phyloP scores from a whole-genome alignment of 2,329 filamentous ascomycete genomes.

The Hypoxylon sp. region DNA sequence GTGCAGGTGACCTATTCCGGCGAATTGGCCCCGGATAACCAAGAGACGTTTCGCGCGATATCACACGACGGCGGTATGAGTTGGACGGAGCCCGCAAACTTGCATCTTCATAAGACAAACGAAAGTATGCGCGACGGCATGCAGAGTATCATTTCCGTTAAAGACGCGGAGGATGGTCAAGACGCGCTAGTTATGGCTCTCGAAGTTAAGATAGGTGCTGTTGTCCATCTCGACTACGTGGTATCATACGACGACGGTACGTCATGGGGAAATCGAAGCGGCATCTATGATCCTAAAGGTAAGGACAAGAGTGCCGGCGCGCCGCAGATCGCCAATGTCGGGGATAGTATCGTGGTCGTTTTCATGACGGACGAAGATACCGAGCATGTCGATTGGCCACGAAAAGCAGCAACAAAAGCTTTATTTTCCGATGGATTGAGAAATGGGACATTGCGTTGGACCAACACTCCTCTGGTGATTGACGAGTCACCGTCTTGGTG shows the following conservation, averaged over 20 bases:
- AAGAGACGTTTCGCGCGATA: conserved; percentile 55
- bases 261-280: conserved; percentile 49
- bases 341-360: conserved; percentile 49
- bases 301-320: conserved; percentile 49
- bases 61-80: conserved; percentile 52
- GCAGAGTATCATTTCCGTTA: conserved; percentile 51
- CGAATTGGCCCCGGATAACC: conserved; percentile 54
- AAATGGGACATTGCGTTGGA: conserved; percentile 31
- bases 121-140: conserved; percentile 51
- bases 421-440: conserved; percentile 21
- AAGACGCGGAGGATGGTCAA: conserved; percentile 45
- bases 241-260: conserved; percentile 53
- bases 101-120: conserved; percentile 49
- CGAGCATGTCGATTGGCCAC: conserved; percentile 20
- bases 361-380: conserved; percentile 55
- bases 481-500: conserved; percentile 3
- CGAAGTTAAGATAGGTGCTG: conserved; percentile 50
- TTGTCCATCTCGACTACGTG: conserved; percentile 51
- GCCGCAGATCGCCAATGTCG: conserved; percentile 51
- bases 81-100: conserved; percentile 50
- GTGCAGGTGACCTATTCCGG: conserved; percentile 56
- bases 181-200: conserved; percentile 54
- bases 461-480: neutral
- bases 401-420: conserved; percentile 57
- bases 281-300: conserved; percentile 47